Evolutionary conservation across 2,329 filamentous ascomycete species (phyloP).

Genomic region (Septoria linicola): DNA sequence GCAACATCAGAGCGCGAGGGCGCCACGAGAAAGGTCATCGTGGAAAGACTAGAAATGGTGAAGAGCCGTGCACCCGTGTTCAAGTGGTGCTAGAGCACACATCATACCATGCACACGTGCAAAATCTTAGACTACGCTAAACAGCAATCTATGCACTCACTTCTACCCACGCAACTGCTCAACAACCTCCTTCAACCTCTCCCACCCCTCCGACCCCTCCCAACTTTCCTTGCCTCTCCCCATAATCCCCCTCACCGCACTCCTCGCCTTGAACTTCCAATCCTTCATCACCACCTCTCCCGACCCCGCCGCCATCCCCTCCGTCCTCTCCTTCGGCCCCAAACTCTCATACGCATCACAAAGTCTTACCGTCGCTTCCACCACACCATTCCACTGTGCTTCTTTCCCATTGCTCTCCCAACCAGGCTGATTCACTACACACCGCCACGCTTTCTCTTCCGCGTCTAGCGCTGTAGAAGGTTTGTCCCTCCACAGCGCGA

Average conservation of each 20-base stretch:
- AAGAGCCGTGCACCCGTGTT: conserved; percentile 96
- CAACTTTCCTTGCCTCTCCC: conserved; percentile 77
- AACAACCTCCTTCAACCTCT: conserved; percentile 53
- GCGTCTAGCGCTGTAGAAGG: conserved; percentile 73
- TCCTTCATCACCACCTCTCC: conserved; percentile 67
- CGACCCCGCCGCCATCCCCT: conserved; percentile 48
- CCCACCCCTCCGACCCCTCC: conserved; percentile 74
- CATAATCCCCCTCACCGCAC: conserved; percentile 78
- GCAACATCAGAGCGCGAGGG: conserved; percentile 93
- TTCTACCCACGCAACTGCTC: conserved; percentile 43
- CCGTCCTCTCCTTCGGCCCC: conserved; percentile 49
- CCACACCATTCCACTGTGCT: conserved; percentile 68
- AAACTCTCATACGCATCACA: conserved; percentile 82
- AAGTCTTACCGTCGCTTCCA: conserved; percentile 75
- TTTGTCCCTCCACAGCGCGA: conserved; percentile 71
- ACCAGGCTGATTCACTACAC: conserved; percentile 58
- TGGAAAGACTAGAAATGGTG: conserved; percentile 91
- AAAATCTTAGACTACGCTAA: too few relatives aligned
- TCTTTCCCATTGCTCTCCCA: conserved; percentile 57
- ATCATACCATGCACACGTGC: too few relatives aligned
- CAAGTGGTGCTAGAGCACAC: conserved; percentile 73
- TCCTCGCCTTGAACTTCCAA: conserved; percentile 88
- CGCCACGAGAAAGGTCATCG: conserved; percentile 88
- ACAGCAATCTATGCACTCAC: too few relatives aligned
- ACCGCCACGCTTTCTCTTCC: conserved; percentile 86